Evolutionary conservation across 345 rosid species (phyloP).

Genomic region (Gossypium herbaceum): DNA sequence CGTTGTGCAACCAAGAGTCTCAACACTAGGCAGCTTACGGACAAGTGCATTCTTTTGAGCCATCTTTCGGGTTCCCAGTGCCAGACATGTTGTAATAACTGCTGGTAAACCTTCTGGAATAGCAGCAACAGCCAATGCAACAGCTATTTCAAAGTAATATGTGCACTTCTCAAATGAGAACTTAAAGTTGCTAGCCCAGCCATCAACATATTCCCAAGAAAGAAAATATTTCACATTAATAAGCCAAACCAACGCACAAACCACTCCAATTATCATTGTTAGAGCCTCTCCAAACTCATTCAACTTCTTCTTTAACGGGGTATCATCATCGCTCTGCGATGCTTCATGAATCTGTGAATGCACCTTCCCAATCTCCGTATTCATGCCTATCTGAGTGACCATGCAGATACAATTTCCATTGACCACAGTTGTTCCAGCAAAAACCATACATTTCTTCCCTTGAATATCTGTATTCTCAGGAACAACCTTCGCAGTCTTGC

Average conservation of each 20-base stretch:
- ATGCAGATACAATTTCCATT: conserved; percentile 79
- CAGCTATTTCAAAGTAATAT: conserved; percentile 95
- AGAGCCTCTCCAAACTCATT: conserved; percentile 83
- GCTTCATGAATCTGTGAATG: conserved; percentile 97
- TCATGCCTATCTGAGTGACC: conserved; percentile 79
- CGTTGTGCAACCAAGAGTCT: conserved; percentile 94
- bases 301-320: conserved; percentile 90
- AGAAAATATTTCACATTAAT: conserved; percentile 90
- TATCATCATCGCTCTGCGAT: conserved; percentile 73
- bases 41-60: conserved; percentile 96
- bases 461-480: conserved; percentile 70
- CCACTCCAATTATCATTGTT: conserved; percentile 71
- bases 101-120: conserved; percentile 98
- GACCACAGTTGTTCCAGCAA: conserved; percentile 87
- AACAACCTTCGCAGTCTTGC: conserved; percentile 64
- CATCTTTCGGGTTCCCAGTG: conserved; percentile 95
- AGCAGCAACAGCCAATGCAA: conserved; percentile 94
- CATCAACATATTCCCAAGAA: conserved; percentile 87
- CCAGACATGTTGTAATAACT: conserved; percentile 91
- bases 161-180: conserved; percentile 98
- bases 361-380: conserved; percentile 82
- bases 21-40: conserved; percentile 88
- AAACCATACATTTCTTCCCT: conserved; percentile 82
- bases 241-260: conserved; percentile 89
- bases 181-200: conserved; percentile 81